These are phyloP conservation scores for Phytophthora chlamydospora DNA, from an alignment of 352 stramenopile genomes.

Conservation along the genomic window DNA sequence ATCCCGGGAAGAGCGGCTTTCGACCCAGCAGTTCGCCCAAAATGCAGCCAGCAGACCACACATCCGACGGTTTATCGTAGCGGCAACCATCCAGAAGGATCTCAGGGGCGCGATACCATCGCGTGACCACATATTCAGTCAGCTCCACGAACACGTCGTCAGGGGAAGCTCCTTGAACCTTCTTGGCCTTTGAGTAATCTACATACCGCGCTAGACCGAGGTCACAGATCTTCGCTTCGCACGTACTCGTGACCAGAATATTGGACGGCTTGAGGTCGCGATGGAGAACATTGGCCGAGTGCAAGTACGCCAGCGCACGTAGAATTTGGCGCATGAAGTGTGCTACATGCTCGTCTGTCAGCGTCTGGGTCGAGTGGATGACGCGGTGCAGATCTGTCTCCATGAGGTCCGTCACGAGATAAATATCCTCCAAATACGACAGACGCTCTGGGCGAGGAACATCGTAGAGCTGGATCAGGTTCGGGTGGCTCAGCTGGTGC, in stretches of 20 bases:
- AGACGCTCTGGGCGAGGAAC: conserved; percentile 92
- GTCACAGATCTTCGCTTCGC: conserved; percentile 96
- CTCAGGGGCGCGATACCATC: conserved; percentile 88
- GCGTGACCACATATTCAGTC: conserved; percentile 83
- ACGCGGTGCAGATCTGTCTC: conserved; percentile 93
- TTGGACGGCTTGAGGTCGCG: conserved; percentile 96
- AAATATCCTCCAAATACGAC: conserved; percentile 96
- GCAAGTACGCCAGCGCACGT: conserved; percentile 95
- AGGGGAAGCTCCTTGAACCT: conserved; percentile 35
- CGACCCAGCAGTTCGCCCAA: conserved; percentile 95
- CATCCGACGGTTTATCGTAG: conserved; percentile 78
- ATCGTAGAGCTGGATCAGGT: conserved; percentile 95
- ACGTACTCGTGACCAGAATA: conserved; percentile 97
- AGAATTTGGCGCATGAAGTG: conserved; percentile 98
- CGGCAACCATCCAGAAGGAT: conserved; percentile 91
- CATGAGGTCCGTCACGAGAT: conserved; percentile 97
- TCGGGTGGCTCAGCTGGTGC: conserved; percentile 86
- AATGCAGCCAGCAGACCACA: conserved; percentile 95
- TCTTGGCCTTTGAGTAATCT: conserved; percentile 63
- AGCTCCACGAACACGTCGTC: conserved; percentile 63
- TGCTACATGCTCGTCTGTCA: conserved; percentile 92
- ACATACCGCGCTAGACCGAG: conserved; percentile 92
- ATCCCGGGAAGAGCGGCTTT: conserved; percentile 96
- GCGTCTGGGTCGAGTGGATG: conserved; percentile 91
- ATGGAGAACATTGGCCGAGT: conserved; percentile 97